These are phyloP conservation scores for Talaromyces ruber DNA, from an alignment of 495 filamentous ascomycete genomes.

Conservation along the genomic window DNA sequence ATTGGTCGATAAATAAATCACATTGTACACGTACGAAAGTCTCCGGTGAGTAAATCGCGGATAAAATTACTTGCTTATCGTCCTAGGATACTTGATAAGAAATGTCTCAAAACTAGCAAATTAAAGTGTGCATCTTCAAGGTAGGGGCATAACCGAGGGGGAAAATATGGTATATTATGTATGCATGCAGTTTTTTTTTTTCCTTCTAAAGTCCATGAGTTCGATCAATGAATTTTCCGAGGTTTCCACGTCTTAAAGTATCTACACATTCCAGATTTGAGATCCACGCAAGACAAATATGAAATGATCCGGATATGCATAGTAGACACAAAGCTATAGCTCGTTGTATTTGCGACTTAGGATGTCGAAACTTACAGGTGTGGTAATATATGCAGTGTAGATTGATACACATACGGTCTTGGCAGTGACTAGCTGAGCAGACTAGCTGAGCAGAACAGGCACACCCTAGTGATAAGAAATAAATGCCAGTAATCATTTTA, in stretches of 20 bases:
- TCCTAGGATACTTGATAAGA: not conserved
- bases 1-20: not conserved
- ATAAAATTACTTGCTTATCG: not conserved
- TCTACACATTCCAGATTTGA: not conserved
- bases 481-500: not conserved
- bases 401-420: not conserved
- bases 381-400: not conserved
- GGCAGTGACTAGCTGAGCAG: not conserved
- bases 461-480: not conserved
- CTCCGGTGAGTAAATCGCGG: not conserved
- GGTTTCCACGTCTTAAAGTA: not conserved
- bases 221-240: not conserved
- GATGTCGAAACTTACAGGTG: not conserved
- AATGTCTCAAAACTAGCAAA: not conserved
- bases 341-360: not conserved
- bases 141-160: not conserved
- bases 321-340: not conserved
- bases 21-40: not conserved
- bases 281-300: not conserved
- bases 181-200: not conserved
- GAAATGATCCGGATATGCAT: not conserved
- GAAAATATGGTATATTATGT: not conserved
- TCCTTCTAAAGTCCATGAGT: not conserved
- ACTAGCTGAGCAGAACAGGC: not conserved
- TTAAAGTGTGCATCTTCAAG: not conserved